Evolutionary conservation across 495 filamentous ascomycete genomes (phyloP), one percentile per base, ranked within the genome.

Genomic region (Talaromyces adpressus): DNA sequence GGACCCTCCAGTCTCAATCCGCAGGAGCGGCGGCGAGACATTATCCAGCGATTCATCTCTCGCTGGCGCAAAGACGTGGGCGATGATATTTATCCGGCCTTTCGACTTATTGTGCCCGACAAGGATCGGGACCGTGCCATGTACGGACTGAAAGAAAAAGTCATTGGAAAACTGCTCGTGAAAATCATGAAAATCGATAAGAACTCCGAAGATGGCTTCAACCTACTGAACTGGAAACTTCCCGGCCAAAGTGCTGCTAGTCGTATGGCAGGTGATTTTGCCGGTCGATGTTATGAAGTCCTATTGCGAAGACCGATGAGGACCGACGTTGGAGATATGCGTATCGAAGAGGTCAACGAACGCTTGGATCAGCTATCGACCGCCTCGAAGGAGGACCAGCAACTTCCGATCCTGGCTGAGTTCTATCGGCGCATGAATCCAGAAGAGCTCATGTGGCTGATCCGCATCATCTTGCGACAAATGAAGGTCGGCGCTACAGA

Each of bases 401-500:
- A 97, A 72, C 66, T 89, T 54, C 86, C 85, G 1, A 91, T 98
- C 47, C 84, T 96, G 65, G 78, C 85, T 62, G 80, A 87, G 49
- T 94, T 98, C 72, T 98, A 98, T 72, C 83, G 86, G 51, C 81
- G 85, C 6, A 98, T 97, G 93, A 95, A 94, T 69, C 86, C 95
- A 0, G 89, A 94, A 62, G 94, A 98, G 75, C 72, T 98, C 39
- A 88, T 88, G 81, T 98, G 94, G 94, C 76, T 97, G 59, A 89
- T 98, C 62, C 88, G 94, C 5, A 97, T 98, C 62, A 92, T 98
- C 49, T 80, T 98, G 36, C 91, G 91, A 59, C 91, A 97, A 72
- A 97, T 97, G 94, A 97, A 93, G 74, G 85, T 98, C n/a, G 94
- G 95, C 4, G 95, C 95, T 11, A 92, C 92, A 1, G 95, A 98